Evolutionary conservation across 2,329 filamentous ascomycete genomes (phyloP), one percentile per base, ranked within the genome.

Genomic region (Fusarium staphyleae): DNA sequence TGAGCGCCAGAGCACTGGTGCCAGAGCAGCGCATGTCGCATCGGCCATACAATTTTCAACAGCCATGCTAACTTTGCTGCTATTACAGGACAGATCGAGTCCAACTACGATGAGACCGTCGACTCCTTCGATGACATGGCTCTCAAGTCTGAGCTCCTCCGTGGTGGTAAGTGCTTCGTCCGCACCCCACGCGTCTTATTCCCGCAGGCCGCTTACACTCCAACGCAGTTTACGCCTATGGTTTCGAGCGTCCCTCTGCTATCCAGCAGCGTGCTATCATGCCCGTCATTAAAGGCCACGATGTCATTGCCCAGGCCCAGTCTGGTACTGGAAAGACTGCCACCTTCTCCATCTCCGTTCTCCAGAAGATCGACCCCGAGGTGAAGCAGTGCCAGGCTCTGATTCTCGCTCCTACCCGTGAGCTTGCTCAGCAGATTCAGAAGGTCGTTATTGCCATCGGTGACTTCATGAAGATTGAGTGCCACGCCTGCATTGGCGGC

Each of bases 201-300:
- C 48, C 55, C 55, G 43, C 63, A 55, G 44, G 44, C 36, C 52
- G 58, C 70, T 73, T 55, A 73, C 62, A 48, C 53, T 41, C 37
- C 18, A 19, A 18, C 28, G 7, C 41, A 76, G 91, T 99, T 78
- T 99, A 98, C 80, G 95, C 95, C 77, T 99, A 99, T 79, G 95
- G 95, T 90, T 99, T 99, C 84, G 95, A 99, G 87, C 93, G 95
- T 69, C 95, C 95, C 63, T 99, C 95, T 81, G 93, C 95, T 77
- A 99, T 99, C 72, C 95, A 99, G 89, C 92, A 96, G 89, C 93
- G 96, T 76, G 95, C 95, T 71, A 99, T 99, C 80, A 96, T 98
- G 90, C 96, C 95, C 74, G 95, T 99, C 76, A 98, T 99, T 85
- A 97, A 98, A 87, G 93, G 92, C 71, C 92, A 93, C 85, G 95